These are phyloP conservation scores for Wickerhamiella shivajii DNA, from an alignment of 805 yeast species.

Conservation along the genomic window DNA sequence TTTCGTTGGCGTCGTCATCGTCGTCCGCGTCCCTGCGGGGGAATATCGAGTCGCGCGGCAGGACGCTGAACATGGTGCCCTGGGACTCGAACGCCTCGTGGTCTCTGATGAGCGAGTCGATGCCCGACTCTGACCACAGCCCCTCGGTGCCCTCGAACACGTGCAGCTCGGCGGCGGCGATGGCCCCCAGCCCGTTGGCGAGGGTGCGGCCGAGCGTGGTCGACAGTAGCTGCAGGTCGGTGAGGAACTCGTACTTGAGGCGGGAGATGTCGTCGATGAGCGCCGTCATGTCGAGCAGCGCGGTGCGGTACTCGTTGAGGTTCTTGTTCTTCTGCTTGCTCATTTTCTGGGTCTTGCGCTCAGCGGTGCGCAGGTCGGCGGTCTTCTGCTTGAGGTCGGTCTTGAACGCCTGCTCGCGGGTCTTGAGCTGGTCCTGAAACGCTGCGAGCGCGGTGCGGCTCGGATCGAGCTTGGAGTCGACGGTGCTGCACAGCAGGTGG, in stretches of 20 bases:
- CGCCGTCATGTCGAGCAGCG: conserved; percentile 49
- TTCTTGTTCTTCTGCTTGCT: conserved; percentile 49
- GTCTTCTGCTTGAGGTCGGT: conserved; percentile 39
- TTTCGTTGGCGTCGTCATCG: conserved; percentile 8
- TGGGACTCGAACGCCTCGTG: too few species aligned
- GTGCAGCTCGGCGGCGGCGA: conserved; percentile 68
- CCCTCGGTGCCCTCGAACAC: conserved; percentile 59
- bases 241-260: conserved; percentile 60
- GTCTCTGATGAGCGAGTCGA: too few species aligned
- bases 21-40: too few species aligned
- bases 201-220: conserved; percentile 46
- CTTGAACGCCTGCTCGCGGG: conserved; percentile 41
- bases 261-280: conserved; percentile 70
- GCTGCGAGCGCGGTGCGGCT: conserved; percentile 36
- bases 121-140: too few species aligned
- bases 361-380: conserved; percentile 40
- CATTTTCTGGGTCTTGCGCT: conserved; percentile 42
- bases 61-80: too few species aligned
- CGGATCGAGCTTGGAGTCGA: conserved; percentile 39
- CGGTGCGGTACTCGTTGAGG: conserved; percentile 49
- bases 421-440: conserved; percentile 31
- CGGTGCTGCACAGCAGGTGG: conserved; percentile 45
- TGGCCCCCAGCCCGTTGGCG: conserved; percentile 41
- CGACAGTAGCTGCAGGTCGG: conserved; percentile 44
- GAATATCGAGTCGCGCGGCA: too few species aligned